phyloP scores from a whole-genome alignment of 2,329 filamentous ascomycete species.

The Scedosporium boydii region DNA sequence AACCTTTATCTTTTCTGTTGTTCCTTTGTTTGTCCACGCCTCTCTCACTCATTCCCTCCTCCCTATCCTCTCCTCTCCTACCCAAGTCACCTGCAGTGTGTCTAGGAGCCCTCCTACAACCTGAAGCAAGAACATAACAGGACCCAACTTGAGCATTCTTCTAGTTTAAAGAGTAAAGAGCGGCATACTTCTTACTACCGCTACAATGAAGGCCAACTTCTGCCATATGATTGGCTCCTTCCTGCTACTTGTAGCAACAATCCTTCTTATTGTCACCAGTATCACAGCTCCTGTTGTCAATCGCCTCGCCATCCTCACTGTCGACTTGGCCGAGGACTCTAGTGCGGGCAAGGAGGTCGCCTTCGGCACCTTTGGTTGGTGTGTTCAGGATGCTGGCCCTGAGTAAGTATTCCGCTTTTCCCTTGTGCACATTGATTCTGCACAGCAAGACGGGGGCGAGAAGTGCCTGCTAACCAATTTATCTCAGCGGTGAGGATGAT shows the following conservation, averaged over 20 bases:
- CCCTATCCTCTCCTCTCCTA: neutral
- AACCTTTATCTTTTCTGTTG: constrained; percentile 3
- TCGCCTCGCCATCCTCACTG: constrained; percentile 41
- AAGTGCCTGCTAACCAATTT: neutral
- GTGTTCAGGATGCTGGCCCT: constrained; percentile 21
- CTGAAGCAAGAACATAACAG: neutral
- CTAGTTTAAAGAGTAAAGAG: neutral
- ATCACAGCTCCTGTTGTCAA: constrained; percentile 51
- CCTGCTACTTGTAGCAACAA: constrained; percentile 42
- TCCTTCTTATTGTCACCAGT: constrained; percentile 48
- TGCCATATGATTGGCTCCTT: constrained; percentile 47
- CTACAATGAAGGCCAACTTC: constrained; percentile 15
- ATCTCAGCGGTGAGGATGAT: constrained; percentile 24
- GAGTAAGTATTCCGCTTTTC: constrained; percentile 14
- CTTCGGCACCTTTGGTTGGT: constrained; percentile 55
- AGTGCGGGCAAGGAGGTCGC: constrained; percentile 25
- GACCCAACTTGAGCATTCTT: neutral
- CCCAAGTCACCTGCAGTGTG: neutral
- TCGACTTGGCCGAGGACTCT: constrained; percentile 32
- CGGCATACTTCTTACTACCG: neutral
- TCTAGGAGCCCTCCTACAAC: neutral
- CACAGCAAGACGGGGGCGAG: neutral
- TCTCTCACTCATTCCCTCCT: neutral
- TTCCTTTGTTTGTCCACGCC: neutral
- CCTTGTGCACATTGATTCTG: neutral